Evolutionary conservation across 345 rosid genomes (phyloP).

Genomic region (Salix brachista): DNA sequence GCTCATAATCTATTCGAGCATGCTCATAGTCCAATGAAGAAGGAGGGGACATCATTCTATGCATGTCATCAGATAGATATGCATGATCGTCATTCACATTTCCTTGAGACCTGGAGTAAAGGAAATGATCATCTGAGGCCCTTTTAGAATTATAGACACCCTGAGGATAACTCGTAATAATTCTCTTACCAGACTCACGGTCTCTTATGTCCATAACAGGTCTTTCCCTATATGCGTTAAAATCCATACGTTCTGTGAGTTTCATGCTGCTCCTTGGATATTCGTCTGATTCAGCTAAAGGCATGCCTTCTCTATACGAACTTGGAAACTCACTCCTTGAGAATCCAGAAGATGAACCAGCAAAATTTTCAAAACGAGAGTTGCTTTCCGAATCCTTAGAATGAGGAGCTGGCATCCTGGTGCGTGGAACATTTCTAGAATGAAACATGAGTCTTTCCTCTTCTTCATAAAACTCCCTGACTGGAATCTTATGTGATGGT

Average conservation of each 20-base stretch:
- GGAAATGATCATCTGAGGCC: slow-evolving; percentile 32
- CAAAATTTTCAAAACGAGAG: slow-evolving; percentile 27
- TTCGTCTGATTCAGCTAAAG: slow-evolving; percentile 33
- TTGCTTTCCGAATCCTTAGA: slow-evolving; percentile 26
- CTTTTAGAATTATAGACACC: slow-evolving; percentile 27
- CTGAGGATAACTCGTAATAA: slow-evolving; percentile 21
- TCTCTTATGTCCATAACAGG: slow-evolving; percentile 26
- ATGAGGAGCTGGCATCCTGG: slow-evolving; percentile 24
- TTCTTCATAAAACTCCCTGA: slow-evolving; percentile 30
- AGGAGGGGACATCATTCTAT: slow-evolving; percentile 26
- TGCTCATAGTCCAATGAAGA: slow-evolving; percentile 32
- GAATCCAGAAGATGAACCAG: slow-evolving; percentile 34
- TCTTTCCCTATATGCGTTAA: slow-evolving; percentile 26
- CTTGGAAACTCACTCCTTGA: slow-evolving; percentile 27
- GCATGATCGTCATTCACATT: slow-evolving; percentile 25
- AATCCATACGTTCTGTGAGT: slow-evolving; percentile 29
- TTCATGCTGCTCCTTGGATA: slow-evolving; percentile 30
- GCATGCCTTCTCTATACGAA: slow-evolving; percentile 31
- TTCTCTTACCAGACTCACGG: slow-evolving; percentile 26
- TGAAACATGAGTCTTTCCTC: slow-evolving; percentile 29
- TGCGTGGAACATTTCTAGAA: slow-evolving; percentile 34
- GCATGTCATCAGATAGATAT: slow-evolving; percentile 29
- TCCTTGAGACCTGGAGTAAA: slow-evolving; percentile 29
- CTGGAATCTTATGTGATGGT: slow-evolving; percentile 24
- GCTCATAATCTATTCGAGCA: slow-evolving; percentile 26